phyloP scores from a whole-genome alignment of 2,329 filamentous ascomycete species.

The Berkeleyomyces basicola region DNA sequence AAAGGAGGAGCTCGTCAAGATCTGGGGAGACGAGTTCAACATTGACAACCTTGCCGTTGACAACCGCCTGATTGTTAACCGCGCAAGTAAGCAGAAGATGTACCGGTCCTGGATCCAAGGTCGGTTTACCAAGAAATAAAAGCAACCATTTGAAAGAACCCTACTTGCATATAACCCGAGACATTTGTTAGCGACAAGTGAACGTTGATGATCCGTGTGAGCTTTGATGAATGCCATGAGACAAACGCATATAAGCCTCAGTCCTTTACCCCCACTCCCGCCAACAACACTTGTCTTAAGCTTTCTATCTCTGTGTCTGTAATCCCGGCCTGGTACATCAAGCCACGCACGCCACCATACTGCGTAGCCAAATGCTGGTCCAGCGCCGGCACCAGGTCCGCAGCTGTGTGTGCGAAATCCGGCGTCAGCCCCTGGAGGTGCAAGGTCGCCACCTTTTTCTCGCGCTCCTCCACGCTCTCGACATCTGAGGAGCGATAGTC shows the following conservation, averaged over 20 bases:
- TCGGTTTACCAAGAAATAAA: conserved; percentile 54
- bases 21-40: conserved; percentile 47
- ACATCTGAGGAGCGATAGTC: conserved; percentile 57
- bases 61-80: conserved; percentile 78
- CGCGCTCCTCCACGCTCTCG: conserved; percentile 41
- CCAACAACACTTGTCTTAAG: conserved; percentile 26
- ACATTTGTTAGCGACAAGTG: conserved; percentile 6
- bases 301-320: conserved; percentile 24
- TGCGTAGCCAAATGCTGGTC: conserved; percentile 37
- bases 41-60: conserved; percentile 70
- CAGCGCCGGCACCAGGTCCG: conserved; percentile 45
- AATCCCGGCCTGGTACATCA: conserved; percentile 49
- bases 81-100: conserved; percentile 86
- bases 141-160: neutral
- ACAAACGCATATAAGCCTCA: neutral
- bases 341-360: conserved; percentile 51
- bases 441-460: conserved; percentile 51
- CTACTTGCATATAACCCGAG: neutral
- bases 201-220: neutral
- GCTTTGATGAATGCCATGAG: neutral
- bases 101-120: conserved; percentile 94
- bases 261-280: neutral
- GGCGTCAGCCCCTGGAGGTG: conserved; percentile 51
- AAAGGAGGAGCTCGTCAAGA: conserved; percentile 57
- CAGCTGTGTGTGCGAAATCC: conserved; percentile 53